These are phyloP conservation scores for Colletotrichum sp. DNA, from an alignment of 2,329 filamentous ascomycete genomes.

Conservation along the genomic window DNA sequence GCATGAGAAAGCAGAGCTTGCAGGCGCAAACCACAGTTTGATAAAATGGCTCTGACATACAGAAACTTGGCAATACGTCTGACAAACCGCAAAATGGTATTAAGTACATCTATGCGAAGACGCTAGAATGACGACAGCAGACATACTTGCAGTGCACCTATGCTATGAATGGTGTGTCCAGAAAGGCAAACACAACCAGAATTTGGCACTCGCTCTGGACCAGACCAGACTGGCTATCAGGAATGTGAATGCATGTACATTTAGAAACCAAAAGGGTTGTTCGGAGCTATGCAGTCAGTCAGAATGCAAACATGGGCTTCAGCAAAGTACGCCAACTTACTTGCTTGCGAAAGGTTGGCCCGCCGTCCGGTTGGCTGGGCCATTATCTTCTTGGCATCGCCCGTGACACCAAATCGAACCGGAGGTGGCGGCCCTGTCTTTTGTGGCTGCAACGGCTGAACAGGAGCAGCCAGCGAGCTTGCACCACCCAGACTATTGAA, in stretches of 20 bases:
- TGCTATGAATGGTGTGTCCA: slow-evolving; percentile 15
- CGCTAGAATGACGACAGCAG: not conserved
- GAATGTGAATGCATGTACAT: not conserved
- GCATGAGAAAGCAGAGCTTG: not conserved
- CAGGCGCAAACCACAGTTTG: not conserved
- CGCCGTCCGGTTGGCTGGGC: slow-evolving; percentile 88
- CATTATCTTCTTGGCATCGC: slow-evolving; percentile 75
- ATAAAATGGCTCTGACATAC: not conserved
- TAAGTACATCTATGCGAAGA: slow-evolving; percentile 15
- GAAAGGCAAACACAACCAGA: not conserved
- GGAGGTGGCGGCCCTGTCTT: slow-evolving; percentile 75
- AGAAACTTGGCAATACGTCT: not conserved
- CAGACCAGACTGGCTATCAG: not conserved
- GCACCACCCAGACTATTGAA: slow-evolving; percentile 36
- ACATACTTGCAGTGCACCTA: not conserved
- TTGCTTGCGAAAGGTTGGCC: slow-evolving; percentile 92
- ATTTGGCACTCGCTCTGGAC: not conserved
- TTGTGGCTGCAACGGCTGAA: slow-evolving; percentile 51
- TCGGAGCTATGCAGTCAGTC: slow-evolving; percentile 44
- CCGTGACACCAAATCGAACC: slow-evolving; percentile 83
- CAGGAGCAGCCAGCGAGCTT: slow-evolving; percentile 34
- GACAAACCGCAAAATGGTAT: not conserved
- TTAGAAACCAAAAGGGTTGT: slow-evolving; percentile 60
- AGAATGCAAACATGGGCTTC: not conserved
- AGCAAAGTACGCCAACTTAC: slow-evolving; percentile 66